These are phyloP conservation scores for Cryptococcus maquisensis DNA, from an alignment of 1,284 basidiomycete species.

Conservation along the genomic window DNA sequence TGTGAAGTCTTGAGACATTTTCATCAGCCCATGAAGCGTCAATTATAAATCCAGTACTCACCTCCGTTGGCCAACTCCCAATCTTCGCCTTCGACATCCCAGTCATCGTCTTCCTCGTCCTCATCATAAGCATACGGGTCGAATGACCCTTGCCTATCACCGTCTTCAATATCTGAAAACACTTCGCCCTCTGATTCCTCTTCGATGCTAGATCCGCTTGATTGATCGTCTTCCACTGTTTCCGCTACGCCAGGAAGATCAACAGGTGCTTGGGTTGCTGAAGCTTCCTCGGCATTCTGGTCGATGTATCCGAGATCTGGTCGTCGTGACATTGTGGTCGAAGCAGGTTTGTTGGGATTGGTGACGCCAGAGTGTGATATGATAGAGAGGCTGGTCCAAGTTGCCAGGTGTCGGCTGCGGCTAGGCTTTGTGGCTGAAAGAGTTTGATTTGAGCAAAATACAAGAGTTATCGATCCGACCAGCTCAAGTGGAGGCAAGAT, in stretches of 20 bases:
- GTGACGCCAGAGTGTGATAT: no score
- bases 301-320: slow-evolving; percentile 14
- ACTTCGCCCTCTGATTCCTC: slow-evolving; percentile 18
- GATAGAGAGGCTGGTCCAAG: no score
- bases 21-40: slow-evolving; percentile 1
- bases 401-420: no score
- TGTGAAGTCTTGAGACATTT: slow-evolving; percentile 68
- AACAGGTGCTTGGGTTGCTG: not conserved
- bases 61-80: slow-evolving; percentile 73
- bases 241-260: not conserved
- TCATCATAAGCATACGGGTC: slow-evolving; percentile 6
- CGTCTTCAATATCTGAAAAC: slow-evolving; percentile 6
- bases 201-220: slow-evolving; percentile 29
- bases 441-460: no score
- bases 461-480: no score
- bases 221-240: slow-evolving; percentile 19
- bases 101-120: slow-evolving; percentile 43
- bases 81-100: slow-evolving; percentile 75
- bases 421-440: no score
- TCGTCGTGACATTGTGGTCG: slow-evolving; percentile 6
- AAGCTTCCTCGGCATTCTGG: not conserved
- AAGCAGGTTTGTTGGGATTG: no score
- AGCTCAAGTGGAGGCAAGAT: no score
- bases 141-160: not conserved
- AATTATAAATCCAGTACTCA: slow-evolving; percentile 26